phyloP scores from a whole-genome alignment of 257 asterid genomes.

The Lithospermum erythrorhizon region DNA sequence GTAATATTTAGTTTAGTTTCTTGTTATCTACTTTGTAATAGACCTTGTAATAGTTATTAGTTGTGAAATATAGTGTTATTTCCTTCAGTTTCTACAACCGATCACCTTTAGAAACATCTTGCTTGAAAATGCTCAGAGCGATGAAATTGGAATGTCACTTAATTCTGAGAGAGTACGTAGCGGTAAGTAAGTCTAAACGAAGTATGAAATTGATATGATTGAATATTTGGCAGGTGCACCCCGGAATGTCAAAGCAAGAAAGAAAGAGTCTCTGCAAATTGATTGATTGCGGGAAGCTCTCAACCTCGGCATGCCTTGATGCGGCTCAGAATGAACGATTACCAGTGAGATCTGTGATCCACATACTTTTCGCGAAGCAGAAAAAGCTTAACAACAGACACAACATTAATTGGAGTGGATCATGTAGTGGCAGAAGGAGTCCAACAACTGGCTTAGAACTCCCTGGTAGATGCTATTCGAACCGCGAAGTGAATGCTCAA shows the following conservation, averaged over 20 bases:
- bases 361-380: slow-evolving; percentile 54
- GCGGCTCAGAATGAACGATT: slow-evolving; percentile 68
- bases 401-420: slow-evolving; percentile 51
- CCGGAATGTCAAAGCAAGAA: slow-evolving; percentile 46
- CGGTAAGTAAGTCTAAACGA: too few species aligned
- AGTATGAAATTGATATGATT: not conserved
- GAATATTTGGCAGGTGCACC: slow-evolving; percentile 41
- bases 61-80: too few species aligned
- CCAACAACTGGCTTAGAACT: slow-evolving; percentile 27
- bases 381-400: slow-evolving; percentile 36
- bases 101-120: too few species aligned
- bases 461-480: slow-evolving; percentile 43
- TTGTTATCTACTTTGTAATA: too few species aligned
- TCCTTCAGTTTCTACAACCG: too few species aligned
- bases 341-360: slow-evolving; percentile 63
- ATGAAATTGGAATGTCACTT: too few species aligned
- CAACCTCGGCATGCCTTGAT: slow-evolving; percentile 58
- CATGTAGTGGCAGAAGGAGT: slow-evolving; percentile 37
- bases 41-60: too few species aligned
- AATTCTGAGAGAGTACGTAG: too few species aligned
- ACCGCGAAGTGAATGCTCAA: slow-evolving; percentile 37
- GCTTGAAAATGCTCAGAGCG: too few species aligned
- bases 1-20: too few species aligned
- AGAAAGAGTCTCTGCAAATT: slow-evolving; percentile 41
- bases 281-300: slow-evolving; percentile 47